These are phyloP conservation scores for Auricularia auricula-judae DNA, from an alignment of 768 basidiomycete species.

Conservation along the genomic window DNA sequence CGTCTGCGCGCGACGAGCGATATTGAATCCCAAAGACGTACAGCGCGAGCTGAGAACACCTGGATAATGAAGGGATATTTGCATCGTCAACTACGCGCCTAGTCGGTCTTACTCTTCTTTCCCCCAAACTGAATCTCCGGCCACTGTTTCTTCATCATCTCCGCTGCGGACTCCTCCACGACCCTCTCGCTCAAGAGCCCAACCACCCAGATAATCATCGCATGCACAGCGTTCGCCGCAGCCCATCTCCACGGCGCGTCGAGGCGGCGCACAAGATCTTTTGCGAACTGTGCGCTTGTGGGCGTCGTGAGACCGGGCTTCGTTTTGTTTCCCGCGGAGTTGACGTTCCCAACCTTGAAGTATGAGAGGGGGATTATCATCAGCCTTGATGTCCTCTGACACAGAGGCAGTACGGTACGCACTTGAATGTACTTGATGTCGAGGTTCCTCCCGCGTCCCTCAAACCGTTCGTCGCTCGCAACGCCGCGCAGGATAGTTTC, in stretches of 20 bases:
- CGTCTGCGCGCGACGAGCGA: too few relatives aligned
- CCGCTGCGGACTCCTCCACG: neutral
- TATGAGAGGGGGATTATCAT: neutral
- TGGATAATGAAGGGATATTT: too few relatives aligned
- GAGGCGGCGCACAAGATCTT: neutral
- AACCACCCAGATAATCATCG: neutral
- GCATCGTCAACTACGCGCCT: too few relatives aligned
- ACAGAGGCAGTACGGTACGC: too few relatives aligned
- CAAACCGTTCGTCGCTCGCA: conserved; percentile 6
- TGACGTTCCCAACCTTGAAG: neutral
- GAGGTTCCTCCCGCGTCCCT: neutral
- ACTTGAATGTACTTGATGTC: neutral
- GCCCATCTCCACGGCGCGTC: neutral
- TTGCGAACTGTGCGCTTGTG: neutral
- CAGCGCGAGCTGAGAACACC: too few relatives aligned
- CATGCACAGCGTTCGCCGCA: neutral
- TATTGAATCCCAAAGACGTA: too few relatives aligned
- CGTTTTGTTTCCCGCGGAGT: neutral
- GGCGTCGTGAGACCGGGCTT: neutral
- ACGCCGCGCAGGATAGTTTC: conserved; percentile 3
- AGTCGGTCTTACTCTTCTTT: too few relatives aligned
- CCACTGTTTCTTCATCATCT: too few relatives aligned
- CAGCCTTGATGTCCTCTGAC: too few relatives aligned
- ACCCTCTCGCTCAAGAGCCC: neutral
- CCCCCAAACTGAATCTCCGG: too few relatives aligned